Evolutionary conservation across 441 rosid genomes (phyloP).

Genomic region (Adansonia grandidieri): DNA sequence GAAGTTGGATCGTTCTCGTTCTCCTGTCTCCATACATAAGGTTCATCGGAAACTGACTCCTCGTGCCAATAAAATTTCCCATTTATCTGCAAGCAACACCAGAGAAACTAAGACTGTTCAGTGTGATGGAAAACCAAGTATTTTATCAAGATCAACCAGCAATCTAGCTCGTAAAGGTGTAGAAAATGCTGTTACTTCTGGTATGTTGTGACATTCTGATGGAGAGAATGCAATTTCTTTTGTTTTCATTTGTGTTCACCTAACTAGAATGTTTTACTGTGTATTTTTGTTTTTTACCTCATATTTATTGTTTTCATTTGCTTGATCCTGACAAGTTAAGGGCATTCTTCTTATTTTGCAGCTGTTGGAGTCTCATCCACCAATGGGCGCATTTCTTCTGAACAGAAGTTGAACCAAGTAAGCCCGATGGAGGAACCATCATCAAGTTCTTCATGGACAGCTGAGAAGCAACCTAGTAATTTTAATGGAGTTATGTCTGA

Average conservation of each 20-base stretch:
- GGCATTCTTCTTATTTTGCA: slow-evolving; percentile 39
- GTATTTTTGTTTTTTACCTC: background rate
- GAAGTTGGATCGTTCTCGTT: slow-evolving; percentile 48
- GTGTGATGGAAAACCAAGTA: slow-evolving; percentile 63
- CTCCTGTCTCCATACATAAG: slow-evolving; percentile 45
- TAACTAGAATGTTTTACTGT: background rate
- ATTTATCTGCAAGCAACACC: slow-evolving; percentile 49
- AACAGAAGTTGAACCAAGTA: slow-evolving; percentile 54
- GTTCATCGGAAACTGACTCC: slow-evolving; percentile 61
- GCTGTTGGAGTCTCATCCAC: slow-evolving; percentile 43
- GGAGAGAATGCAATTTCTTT: slow-evolving; percentile 10
- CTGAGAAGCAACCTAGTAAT: slow-evolving; percentile 49
- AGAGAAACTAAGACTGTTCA: slow-evolving; percentile 59
- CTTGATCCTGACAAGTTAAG: slow-evolving; percentile 19
- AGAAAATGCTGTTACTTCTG: slow-evolving; percentile 52
- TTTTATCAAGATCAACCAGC: slow-evolving; percentile 58
- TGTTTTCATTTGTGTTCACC: background rate
- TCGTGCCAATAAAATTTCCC: slow-evolving; percentile 47
- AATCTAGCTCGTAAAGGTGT: slow-evolving; percentile 55
- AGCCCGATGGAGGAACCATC: slow-evolving; percentile 67
- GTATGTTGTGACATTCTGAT: slow-evolving; percentile 47
- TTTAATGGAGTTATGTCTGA: slow-evolving; percentile 55
- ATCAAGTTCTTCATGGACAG: slow-evolving; percentile 58
- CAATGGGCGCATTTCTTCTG: slow-evolving; percentile 45
- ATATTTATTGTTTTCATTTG: slow-evolving; percentile 5